Conservation (phyloP, 148 eudicot genomes). For the Rhododendron molle region DNA sequence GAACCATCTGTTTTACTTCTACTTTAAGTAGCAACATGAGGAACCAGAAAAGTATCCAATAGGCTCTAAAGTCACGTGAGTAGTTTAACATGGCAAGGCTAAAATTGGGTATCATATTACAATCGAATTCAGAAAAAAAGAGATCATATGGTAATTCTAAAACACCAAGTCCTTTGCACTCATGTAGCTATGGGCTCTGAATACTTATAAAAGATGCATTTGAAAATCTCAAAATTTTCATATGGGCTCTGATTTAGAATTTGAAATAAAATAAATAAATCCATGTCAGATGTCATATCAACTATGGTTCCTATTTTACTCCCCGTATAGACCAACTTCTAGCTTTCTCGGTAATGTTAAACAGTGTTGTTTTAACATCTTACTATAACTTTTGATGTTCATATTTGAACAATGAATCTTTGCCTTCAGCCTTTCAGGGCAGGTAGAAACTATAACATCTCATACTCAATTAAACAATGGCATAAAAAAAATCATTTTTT, state of each 20-base stretch:
- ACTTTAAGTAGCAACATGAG: not conserved
- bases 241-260: not conserved
- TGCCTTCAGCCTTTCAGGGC: not conserved
- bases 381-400: too few species aligned
- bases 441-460: not conserved
- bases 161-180: not conserved
- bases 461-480: not conserved
- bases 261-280: not conserved
- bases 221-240: not conserved
- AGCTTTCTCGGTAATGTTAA: not conserved
- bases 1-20: not conserved
- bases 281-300: not conserved
- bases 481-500: not conserved
- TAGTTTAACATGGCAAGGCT: not conserved
- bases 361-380: not conserved
- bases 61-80: not conserved
- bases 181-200: not conserved
- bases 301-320: not conserved
- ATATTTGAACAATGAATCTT: not conserved
- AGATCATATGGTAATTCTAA: not conserved
- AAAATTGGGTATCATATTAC: not conserved
- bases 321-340: not conserved
- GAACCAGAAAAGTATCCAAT: not conserved
- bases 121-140: not conserved
- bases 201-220: not conserved